Evolutionary conservation across 805 yeast species (phyloP).

Genomic region (Zygotorulaspora chibaensis): DNA sequence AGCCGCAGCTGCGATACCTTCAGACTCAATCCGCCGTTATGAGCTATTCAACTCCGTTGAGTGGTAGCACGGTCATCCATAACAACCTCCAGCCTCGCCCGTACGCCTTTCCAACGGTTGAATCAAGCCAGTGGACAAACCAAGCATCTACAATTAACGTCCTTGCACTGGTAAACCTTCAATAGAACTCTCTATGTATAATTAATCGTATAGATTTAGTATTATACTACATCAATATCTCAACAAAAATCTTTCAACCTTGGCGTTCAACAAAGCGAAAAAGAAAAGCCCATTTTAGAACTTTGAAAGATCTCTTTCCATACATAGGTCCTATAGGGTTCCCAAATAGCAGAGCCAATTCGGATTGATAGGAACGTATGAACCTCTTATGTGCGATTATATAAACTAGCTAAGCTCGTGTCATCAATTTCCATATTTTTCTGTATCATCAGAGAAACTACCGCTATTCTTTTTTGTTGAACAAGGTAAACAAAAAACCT

Average conservation of each 20-base stretch:
- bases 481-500: no score
- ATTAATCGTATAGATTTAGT: neutral
- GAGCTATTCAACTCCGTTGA: constrained; percentile 6
- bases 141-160: constrained; percentile 12
- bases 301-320: no score
- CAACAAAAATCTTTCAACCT: neutral
- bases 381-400: no score
- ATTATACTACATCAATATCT: neutral
- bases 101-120: constrained; percentile 1
- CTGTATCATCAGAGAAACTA: no score
- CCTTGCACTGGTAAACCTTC: constrained; percentile 6
- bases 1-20: neutral
- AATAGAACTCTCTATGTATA: neutral
- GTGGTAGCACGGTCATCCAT: constrained; percentile 10
- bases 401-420: no score
- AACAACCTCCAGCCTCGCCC: constrained; percentile 3
- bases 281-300: constrained; percentile 1
- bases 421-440: no score
- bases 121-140: neutral
- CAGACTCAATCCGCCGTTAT: constrained; percentile 4
- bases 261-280: neutral
- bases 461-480: no score
- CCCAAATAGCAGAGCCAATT: no score
- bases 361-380: no score
- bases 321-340: no score